A percentile compares a stretch with the other conserved stretches of the same genome.
These are phyloP conservation scores for Chytridium lagenaria DNA, from an alignment of 371 early-diverging fungal species.

Conservation along the genomic window DNA sequence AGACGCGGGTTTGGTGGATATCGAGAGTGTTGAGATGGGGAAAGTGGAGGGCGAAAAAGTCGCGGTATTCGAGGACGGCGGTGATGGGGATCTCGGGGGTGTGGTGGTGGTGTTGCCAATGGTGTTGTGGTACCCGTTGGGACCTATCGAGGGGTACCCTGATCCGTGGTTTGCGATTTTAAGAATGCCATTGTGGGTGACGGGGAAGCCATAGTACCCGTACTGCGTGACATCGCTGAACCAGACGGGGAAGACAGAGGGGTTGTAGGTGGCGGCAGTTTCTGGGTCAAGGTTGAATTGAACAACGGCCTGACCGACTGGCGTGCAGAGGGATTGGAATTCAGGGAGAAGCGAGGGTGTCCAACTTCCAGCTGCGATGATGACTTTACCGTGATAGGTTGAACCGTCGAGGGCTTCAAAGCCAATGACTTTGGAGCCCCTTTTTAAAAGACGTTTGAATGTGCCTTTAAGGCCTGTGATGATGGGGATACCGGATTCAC, in stretches of 20 bases:
- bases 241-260: constrained; percentile 57
- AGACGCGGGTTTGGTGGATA: constrained; percentile 38
- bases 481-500: constrained; percentile 52
- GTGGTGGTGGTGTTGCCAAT: background rate
- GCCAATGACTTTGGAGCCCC: constrained; percentile 44
- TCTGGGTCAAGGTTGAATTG: constrained; percentile 50
- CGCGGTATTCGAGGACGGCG: constrained; percentile 22
- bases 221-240: constrained; percentile 57
- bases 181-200: constrained; percentile 53
- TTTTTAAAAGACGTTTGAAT: constrained; percentile 37
- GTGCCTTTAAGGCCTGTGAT: constrained; percentile 49
- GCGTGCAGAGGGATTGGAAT: constrained; percentile 44
- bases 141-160: constrained; percentile 48
- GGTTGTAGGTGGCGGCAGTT: constrained; percentile 17
- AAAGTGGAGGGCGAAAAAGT: constrained; percentile 28
- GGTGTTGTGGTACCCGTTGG: constrained; percentile 2
- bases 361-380: constrained; percentile 65
- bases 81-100: constrained; percentile 20
- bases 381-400: constrained; percentile 50
- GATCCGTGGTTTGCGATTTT: constrained; percentile 60
- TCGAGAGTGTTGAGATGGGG: constrained; percentile 29
- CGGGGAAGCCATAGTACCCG: constrained; percentile 63
- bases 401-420: constrained; percentile 53
- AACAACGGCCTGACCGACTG: constrained; percentile 62
- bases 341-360: constrained; percentile 57